Base-by-base conservation (phyloP, 352 stramenopile species). In the Globisporangium parvum region DNA sequence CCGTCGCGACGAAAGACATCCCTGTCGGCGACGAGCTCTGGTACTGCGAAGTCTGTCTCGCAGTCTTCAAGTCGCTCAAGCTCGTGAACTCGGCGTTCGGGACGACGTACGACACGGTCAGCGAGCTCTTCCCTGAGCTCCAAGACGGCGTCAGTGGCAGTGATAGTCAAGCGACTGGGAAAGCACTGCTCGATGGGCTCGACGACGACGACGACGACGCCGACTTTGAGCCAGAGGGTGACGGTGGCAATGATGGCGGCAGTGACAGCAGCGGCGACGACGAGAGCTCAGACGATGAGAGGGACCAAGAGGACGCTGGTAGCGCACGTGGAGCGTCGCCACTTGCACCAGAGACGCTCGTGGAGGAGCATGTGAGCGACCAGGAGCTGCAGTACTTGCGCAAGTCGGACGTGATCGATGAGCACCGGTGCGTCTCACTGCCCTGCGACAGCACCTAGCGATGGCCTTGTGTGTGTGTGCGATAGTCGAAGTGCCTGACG, bases 41-140 rank as follows among this genome's bases (percentile, higher is more conserved):
- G 85, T 95, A 87, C 67, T 95, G 85, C 61, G 63, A 85, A 45
- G 73, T 87, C 14, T 95, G 85, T 66, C 62, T 86, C 24, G 68
- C 82, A 6, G 47, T 88, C 14, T 95, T 92, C 56, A 80, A 93
- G 56, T 85, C 73, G 21, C 70, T 95, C 33, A 90, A 88, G 57
- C 66, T 68, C 23, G 85, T 92, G 55, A 95, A 95, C 56, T 84
- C 77, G 31, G 75, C 84, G 37, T 93, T 90, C 53, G 75, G 69
- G 1, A 82, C 80, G 14, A 84, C 70, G 44, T 89, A 81, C 59
- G 81, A 92, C 58, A 76, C 53, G 20, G 53, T 87, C 1, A 51
- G 66, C 0, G 70, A 83, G 44, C 71, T 85, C 33, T 35, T 59
- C 45, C 74, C 77, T 3, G 71, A 87, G 37, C 56, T 91, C 2